Evolutionary conservation across 352 stramenopile genomes (phyloP), one percentile per base, ranked within the genome.

Genomic region (Pythium myriotylum): DNA sequence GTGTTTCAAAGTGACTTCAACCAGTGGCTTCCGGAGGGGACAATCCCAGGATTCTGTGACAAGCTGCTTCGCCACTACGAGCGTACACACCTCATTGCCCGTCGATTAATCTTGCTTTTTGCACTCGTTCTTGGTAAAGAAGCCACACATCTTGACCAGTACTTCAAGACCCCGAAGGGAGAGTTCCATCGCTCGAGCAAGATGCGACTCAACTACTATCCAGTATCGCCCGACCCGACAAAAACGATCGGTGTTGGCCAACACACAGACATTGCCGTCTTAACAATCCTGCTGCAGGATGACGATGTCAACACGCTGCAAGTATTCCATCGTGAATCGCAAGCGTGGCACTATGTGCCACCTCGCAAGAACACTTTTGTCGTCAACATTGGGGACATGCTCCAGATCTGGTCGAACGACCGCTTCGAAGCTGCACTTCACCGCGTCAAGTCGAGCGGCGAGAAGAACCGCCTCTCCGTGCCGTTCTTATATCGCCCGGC

Each of bases 171-270:
- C 5, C 41, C 59, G 0, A 50, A 27, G 12, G 50, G 50, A 32
- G 29, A 57, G 8, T 17, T 43, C 9, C 59, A 23, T 12, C 92
- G 97, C 67, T 95, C 88, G 22, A 95, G 77, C 42, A 94, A 95
- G 57, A 62, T 98, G 57, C 76, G 94, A 39, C 68, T 97, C 32
- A 98, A 98, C 62, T 86, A 96, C 67, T 98, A 97, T 71, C 94
- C 92, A 1, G 59, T 84, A 1, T 62, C 76, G 0, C 70, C 72
- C 0, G 67, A 84, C 8, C 73, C 73, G 7, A 68, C 74, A 45
- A 80, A 72, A 27, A 73, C 67, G 2, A 83, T 88, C 74, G 76
- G 72, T 10, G 74, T 88, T 5, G 60, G 82, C 54, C 68, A 79
- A 45, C 81, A 90, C 67, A 88, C 81, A 32, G 81, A 88, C 39